phyloP scores from a whole-genome alignment of 148 eudicot species.

The Selenicereus undatus region DNA sequence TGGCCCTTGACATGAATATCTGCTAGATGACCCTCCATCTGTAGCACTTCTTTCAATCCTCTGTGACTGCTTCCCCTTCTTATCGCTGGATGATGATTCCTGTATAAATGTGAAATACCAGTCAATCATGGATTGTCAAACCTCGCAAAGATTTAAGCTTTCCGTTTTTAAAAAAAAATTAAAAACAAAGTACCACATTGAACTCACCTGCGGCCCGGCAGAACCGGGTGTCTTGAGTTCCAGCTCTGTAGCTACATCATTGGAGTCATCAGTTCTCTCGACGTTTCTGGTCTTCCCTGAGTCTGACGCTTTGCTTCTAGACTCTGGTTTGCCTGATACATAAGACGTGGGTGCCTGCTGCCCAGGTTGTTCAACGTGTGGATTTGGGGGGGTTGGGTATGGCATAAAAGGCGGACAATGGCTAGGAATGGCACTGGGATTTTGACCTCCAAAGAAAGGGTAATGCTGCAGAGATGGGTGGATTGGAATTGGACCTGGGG shows the following conservation, averaged over 20 bases:
- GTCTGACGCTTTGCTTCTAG: constrained; percentile 34
- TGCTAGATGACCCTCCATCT: constrained; percentile 42
- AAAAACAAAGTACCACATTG: not conserved
- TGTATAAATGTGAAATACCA: constrained; percentile 7
- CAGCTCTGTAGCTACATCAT: constrained; percentile 54
- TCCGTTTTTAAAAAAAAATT: not conserved
- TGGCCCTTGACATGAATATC: constrained; percentile 34
- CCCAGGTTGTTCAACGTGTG: constrained; percentile 36
- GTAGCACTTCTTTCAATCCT: constrained; percentile 30
- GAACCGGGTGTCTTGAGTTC: constrained; percentile 75
- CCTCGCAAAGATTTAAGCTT: not conserved
- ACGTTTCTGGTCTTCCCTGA: constrained; percentile 24
- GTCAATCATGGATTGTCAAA: not conserved
- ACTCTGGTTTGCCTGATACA: constrained; percentile 41
- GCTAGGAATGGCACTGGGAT: constrained; percentile 37
- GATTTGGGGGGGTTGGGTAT: constrained; percentile 36
- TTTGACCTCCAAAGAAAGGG: constrained; percentile 53
- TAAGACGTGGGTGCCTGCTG: constrained; percentile 36
- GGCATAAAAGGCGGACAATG: constrained; percentile 42
- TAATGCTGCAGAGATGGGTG: constrained; percentile 53
- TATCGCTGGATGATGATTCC: constrained; percentile 40
- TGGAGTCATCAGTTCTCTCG: constrained; percentile 38
- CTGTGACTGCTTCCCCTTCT: constrained; percentile 37
- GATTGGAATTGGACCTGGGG: constrained; percentile 48
- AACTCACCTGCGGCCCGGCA: constrained; percentile 46